phyloP scores from a whole-genome alignment of 805 yeast genomes.

The Metschnikowia shivogae region DNA sequence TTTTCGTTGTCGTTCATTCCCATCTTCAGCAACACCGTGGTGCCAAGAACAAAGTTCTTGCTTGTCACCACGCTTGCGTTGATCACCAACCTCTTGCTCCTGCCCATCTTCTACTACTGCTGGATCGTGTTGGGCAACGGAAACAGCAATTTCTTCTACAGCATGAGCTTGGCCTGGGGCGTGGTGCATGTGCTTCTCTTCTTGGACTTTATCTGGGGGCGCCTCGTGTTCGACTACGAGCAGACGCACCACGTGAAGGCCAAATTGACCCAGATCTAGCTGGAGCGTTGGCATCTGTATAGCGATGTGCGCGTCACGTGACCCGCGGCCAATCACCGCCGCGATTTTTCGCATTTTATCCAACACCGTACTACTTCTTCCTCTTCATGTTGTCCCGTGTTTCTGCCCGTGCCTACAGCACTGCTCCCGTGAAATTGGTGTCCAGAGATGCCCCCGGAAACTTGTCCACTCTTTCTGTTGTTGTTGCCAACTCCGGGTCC shows the following conservation, averaged over 20 bases:
- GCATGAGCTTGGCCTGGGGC: slow-evolving; percentile 79
- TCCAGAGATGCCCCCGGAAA: slow-evolving; percentile 60
- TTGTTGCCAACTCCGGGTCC: slow-evolving; percentile 80
- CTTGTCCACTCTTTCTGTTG: slow-evolving; percentile 73
- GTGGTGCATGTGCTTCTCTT: slow-evolving; percentile 63
- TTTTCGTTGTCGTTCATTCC: slow-evolving; percentile 36
- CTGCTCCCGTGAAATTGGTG: slow-evolving; percentile 44
- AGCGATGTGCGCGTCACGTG: slow-evolving; percentile 13
- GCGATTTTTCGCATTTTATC: slow-evolving; percentile 15
- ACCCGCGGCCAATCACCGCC: slow-evolving; percentile 21
- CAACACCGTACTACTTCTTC: slow-evolving; percentile 1
- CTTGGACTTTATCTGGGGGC: slow-evolving; percentile 80
- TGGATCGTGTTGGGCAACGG: slow-evolving; percentile 96
- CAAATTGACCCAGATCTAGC: slow-evolving; percentile 48
- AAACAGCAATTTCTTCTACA: slow-evolving; percentile 93
- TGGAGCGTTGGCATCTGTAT: not conserved
- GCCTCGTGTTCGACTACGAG: slow-evolving; percentile 60
- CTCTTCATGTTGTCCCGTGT: slow-evolving; percentile 39
- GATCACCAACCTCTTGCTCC: slow-evolving; percentile 51
- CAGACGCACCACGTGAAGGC: slow-evolving; percentile 37
- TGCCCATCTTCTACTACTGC: slow-evolving; percentile 87
- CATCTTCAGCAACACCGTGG: slow-evolving; percentile 44
- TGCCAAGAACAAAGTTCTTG: slow-evolving; percentile 45
- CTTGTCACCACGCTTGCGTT: slow-evolving; percentile 47
- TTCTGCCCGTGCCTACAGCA: slow-evolving; percentile 40